Percentiles rank a stretch among this genome's conserved stretches.
Conservation (phyloP, 78 protist genomes). For the Isochrysis galbana region DNA sequence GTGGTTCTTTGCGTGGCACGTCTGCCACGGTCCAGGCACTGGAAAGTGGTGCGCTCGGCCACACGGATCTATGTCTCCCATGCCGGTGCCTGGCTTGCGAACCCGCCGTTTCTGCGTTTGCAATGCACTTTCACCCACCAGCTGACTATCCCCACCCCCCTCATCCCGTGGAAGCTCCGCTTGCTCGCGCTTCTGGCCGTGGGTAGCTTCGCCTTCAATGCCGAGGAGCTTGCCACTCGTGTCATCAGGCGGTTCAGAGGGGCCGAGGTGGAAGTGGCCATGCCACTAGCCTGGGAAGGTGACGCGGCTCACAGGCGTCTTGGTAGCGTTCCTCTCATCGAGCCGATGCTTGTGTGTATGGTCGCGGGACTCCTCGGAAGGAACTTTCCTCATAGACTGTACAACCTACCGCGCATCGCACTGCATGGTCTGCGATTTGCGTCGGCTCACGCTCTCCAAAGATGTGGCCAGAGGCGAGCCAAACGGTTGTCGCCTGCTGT, state of each 20-base stretch:
- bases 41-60: no score
- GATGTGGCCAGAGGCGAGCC: background rate
- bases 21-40: no score
- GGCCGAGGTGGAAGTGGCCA: background rate
- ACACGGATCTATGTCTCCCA: no score
- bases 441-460: background rate
- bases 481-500: no score
- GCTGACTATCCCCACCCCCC: no score
- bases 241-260: background rate
- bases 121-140: no score
- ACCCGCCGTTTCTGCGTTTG: no score
- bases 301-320: no score
- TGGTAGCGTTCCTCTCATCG: background rate
- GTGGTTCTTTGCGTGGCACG: no score
- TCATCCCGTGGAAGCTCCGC: background rate
- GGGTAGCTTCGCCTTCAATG: background rate
- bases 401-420: background rate
- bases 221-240: background rate
- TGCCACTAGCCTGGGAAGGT: no score
- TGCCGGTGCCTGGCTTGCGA: no score
- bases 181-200: background rate
- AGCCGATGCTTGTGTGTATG: background rate
- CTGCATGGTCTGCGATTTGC: background rate
- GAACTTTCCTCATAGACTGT: background rate
- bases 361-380: background rate